Conservation (phyloP, 768 basidiomycete genomes). For the Tricholoma sp. region DNA sequence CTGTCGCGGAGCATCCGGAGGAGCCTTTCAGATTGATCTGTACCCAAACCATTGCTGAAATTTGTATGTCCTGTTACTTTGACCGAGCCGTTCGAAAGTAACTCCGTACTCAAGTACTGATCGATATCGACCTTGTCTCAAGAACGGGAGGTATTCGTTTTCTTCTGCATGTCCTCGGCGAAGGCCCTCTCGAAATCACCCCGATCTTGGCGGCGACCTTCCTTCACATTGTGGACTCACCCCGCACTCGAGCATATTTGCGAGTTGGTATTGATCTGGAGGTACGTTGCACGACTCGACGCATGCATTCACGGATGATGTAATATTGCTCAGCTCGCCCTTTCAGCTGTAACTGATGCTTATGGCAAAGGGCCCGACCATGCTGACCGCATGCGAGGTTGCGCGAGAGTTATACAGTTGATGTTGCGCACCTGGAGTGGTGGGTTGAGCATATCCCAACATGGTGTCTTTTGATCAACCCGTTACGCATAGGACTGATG, state of each 20-base stretch:
- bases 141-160: conserved; percentile 82
- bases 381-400: conserved; percentile 73
- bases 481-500: conserved; percentile 61
- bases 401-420: conserved; percentile 70
- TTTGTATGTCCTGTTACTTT: conserved; percentile 50
- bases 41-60: conserved; percentile 85
- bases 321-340: conserved; percentile 53
- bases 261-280: conserved; percentile 85
- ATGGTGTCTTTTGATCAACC: background rate
- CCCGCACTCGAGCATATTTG: conserved; percentile 73
- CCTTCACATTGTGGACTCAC: conserved; percentile 79
- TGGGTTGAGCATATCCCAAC: conserved; percentile 31
- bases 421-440: conserved; percentile 94
- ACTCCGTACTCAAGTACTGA: conserved; percentile 52
- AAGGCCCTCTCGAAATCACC: conserved; percentile 80
- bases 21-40: conserved; percentile 82
- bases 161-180: conserved; percentile 81
- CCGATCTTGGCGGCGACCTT: conserved; percentile 77
- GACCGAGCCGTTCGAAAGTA: background rate
- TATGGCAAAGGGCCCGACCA: conserved; percentile 81
- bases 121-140: conserved; percentile 80
- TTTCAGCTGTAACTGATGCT: conserved; percentile 88
- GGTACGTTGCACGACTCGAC: conserved; percentile 38
- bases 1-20: conserved; percentile 88
- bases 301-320: background rate